phyloP scores from a whole-genome alignment of 1,284 basidiomycete genomes.

The Pterula multifida region DNA sequence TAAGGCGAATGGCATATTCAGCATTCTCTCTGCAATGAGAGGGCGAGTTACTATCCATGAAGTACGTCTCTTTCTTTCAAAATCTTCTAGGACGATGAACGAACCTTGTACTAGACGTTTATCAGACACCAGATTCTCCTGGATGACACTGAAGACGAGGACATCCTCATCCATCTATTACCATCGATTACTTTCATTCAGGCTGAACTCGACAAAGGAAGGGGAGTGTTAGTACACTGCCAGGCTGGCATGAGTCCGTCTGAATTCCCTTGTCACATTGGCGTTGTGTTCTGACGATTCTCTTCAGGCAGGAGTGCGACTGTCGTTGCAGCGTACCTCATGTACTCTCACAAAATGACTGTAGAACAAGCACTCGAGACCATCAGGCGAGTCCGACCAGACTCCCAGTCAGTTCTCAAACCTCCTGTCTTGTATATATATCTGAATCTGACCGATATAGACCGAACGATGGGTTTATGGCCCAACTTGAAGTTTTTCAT shows the following conservation, averaged over 20 bases:
- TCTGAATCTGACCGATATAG: constrained; percentile 23
- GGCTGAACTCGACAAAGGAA: constrained; percentile 58
- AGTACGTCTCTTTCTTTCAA: constrained; percentile 23
- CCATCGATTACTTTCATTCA: constrained; percentile 73
- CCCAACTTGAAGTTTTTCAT: constrained; percentile 71
- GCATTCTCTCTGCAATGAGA: constrained; percentile 61
- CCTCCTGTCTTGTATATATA: background rate
- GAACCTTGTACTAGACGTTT: constrained; percentile 39
- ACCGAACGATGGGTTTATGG: constrained; percentile 69
- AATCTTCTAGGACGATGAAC: background rate
- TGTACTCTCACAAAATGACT: constrained; percentile 60
- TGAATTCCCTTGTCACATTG: constrained; percentile 19
- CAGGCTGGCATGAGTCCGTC: constrained; percentile 66
- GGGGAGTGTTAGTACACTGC: constrained; percentile 78
- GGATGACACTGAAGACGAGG: constrained; percentile 58
- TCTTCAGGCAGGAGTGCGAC: constrained; percentile 64
- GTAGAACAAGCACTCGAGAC: constrained; percentile 55
- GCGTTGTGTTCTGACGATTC: background rate
- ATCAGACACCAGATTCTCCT: constrained; percentile 58
- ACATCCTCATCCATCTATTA: constrained; percentile 68
- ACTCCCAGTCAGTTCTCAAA: constrained; percentile 44
- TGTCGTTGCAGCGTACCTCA: constrained; percentile 75
- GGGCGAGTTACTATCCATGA: constrained; percentile 54
- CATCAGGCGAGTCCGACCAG: constrained; percentile 52
- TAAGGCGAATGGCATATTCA: constrained; percentile 51